These are phyloP conservation scores for Clausena lansium DNA, from an alignment of 345 rosid genomes.

Conservation along the genomic window DNA sequence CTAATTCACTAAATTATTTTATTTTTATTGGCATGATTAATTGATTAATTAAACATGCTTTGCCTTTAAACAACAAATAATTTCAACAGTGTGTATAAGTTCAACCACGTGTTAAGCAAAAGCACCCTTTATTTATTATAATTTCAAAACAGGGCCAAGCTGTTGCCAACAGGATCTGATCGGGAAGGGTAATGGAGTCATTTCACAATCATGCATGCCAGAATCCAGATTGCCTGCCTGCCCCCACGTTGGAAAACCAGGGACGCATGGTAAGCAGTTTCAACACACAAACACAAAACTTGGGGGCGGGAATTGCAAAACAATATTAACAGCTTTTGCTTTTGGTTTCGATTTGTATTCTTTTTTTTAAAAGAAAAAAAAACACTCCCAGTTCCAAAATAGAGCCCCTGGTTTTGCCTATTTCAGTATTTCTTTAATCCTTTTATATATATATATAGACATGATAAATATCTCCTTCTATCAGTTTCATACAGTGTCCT, in stretches of 20 bases:
- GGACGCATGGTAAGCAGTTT: constrained; percentile 32
- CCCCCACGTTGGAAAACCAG: constrained; percentile 23
- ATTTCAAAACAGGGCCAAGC: neutral
- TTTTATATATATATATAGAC: no score
- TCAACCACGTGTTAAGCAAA: neutral
- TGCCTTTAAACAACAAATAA: no score
- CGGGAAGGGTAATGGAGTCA: neutral
- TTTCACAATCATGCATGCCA: neutral
- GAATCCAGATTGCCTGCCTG: neutral
- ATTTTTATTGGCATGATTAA: neutral
- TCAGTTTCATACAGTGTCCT: neutral
- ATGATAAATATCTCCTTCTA: no score
- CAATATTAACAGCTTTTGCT: neutral
- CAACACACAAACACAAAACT: constrained; percentile 39
- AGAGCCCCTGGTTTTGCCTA: constrained; percentile 62
- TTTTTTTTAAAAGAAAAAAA: neutral
- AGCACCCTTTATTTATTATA: no score
- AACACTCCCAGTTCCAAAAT: neutral
- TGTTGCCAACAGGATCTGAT: neutral
- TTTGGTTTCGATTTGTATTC: neutral
- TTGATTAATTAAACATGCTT: neutral
- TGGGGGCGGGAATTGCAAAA: constrained; percentile 40
- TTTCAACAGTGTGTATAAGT: neutral
- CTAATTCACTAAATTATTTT: neutral
- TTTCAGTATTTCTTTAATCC: neutral